Base-by-base conservation (phyloP, 305 asterid genomes). In the Fraxinus platypoda region DNA sequence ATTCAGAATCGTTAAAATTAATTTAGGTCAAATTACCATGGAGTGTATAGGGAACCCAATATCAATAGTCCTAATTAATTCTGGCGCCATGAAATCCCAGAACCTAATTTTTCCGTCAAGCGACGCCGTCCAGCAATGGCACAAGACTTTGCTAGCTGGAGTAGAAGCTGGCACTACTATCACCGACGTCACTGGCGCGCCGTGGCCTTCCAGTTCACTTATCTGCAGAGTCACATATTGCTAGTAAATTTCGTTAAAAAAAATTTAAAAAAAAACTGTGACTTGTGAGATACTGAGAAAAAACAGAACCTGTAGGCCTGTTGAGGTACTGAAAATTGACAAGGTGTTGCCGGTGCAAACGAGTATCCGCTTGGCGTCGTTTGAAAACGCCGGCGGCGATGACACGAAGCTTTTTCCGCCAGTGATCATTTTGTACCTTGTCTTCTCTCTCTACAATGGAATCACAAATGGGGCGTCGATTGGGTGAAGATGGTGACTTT, bases 161-260 rank as follows among this genome's bases (percentile, higher is more conserved):
- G 85, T 82, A 64, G 88, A 75, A 57, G 90, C 91, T 34, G 97
- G 97, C 77, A 93, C 97, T 71, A 94, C 98, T 46, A 92, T 84
- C 64, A 94, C 98, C 73, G 99, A 93, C 33, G 98, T 91, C 82
- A 95, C 99, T 79, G 77, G 81, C 52, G 94, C 94, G 43, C 37
- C 83, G 77, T 95, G 99, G 46, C 99, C 98, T 87, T 91, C 97
- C 88, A 94, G 88, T 85, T 93, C 99, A 88, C 90, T 81, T n/a
- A 90, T 91, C 98, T 95, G 88, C 83, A 85, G 11, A 85, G 15
- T 62, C 57, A 46, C n/a, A 2, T 9, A 11, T 13, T 13, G 57
- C 19, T 13, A 46, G 12, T 46, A 46, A 46, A 46, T 46, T 46
- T 13, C 57, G 6, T 46, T 11, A 0, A 9, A 43, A 46, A 46